Evolutionary conservation across 345 rosid genomes (phyloP).

Genomic region (Eutrema heterophyllum): DNA sequence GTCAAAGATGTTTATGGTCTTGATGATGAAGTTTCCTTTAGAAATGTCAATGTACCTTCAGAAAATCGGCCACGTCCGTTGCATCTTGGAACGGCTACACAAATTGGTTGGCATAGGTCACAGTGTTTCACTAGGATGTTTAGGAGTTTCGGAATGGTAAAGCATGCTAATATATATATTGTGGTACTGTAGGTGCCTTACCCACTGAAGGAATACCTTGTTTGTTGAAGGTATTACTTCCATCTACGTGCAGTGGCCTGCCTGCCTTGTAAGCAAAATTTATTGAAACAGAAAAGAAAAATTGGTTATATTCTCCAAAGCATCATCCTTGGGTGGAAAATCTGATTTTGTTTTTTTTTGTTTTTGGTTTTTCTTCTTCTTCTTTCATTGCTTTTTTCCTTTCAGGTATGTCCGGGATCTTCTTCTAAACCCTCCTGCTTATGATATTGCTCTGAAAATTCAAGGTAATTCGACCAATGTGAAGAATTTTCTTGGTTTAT

Average conservation of each 20-base stretch:
- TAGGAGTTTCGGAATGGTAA: not conserved
- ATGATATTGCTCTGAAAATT: conserved; percentile 79
- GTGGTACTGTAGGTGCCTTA: conserved; percentile 58
- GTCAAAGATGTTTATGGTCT: conserved; percentile 96
- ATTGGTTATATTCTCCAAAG: not conserved
- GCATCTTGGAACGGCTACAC: conserved; percentile 92
- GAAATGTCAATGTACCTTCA: conserved; percentile 71
- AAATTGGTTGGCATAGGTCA: conserved; percentile 61
- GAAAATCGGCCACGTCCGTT: conserved; percentile 78
- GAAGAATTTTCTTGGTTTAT: not conserved
- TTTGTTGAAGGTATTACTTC: conserved; percentile 88
- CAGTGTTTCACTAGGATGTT: not conserved
- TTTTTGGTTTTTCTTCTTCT: too few species aligned
- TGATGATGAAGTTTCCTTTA: conserved; percentile 57
- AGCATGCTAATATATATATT: conserved; percentile 5
- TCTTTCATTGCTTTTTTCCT: not conserved
- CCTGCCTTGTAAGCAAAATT: conserved; percentile 63
- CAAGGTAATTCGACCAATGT: conserved; percentile 50
- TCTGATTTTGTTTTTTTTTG: not conserved
- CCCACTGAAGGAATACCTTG: conserved; percentile 97
- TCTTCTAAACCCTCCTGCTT: conserved; percentile 90
- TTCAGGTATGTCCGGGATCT: conserved; percentile 85
- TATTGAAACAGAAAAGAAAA: not conserved
- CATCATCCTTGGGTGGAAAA: conserved; percentile 3
- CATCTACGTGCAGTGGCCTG: conserved; percentile 74